Conservation (phyloP, 2,329 filamentous ascomycete genomes). For the Cladophialophora immunda region DNA sequence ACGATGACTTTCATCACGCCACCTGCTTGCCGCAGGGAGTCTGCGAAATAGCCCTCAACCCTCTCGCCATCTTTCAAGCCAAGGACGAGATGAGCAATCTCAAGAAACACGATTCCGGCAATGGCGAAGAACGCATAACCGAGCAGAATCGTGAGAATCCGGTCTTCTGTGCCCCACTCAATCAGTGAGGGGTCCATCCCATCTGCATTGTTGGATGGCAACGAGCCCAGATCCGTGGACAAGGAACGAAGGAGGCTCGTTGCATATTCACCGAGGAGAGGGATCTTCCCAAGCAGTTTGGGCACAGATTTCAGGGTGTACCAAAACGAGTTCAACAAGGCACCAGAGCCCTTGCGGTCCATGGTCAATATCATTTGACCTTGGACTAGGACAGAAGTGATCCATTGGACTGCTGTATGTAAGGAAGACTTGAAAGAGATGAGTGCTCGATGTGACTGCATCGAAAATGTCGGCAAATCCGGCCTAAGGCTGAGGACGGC, state of each 20-base stretch:
- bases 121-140: conserved; percentile 83
- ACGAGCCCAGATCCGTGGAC: conserved; percentile 19
- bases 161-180: conserved; percentile 74
- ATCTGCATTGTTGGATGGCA: conserved; percentile 8
- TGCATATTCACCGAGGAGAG: conserved; percentile 2
- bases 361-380: conserved; percentile 43
- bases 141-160: conserved; percentile 76
- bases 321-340: not conserved
- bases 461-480: conserved; percentile 79
- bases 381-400: conserved; percentile 38
- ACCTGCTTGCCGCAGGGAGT: conserved; percentile 88
- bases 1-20: conserved; percentile 97
- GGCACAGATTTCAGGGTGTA: conserved; percentile 13
- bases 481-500: conserved; percentile 47
- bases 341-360: not conserved
- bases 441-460: conserved; percentile 74
- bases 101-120: conserved; percentile 80
- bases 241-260: not conserved
- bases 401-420: conserved; percentile 9
- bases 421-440: conserved; percentile 50
- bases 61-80: conserved; percentile 62
- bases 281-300: not conserved
- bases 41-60: conserved; percentile 78
- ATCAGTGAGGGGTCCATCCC: conserved; percentile 65
- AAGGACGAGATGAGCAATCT: conserved; percentile 74